A percentile compares a stretch with the other conserved stretches of the same genome.
Conservation (phyloP, 148 eudicot species). For the Rhododendron ovatum region DNA sequence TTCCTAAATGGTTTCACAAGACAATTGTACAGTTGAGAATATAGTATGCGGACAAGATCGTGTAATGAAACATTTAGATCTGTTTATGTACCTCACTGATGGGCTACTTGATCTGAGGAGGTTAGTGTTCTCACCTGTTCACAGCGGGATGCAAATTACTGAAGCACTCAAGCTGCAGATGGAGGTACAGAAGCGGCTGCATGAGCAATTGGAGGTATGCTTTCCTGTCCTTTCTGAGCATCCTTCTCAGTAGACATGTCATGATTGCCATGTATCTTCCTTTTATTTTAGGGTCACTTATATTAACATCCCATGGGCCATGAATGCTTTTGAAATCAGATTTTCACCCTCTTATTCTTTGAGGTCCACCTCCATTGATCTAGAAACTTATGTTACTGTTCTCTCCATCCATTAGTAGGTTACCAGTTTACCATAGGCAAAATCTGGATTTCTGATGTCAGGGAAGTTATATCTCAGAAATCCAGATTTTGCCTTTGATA, state of each 20-base stretch:
- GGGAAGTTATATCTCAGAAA: neutral
- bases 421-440: neutral
- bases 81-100: conserved; percentile 3
- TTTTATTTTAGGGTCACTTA: neutral
- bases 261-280: neutral
- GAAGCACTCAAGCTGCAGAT: conserved; percentile 60
- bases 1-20: neutral
- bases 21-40: neutral
- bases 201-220: conserved; percentile 58
- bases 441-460: neutral
- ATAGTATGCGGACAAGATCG: neutral
- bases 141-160: conserved; percentile 46
- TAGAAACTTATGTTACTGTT: neutral
- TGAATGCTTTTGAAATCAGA: neutral
- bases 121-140: conserved; percentile 1
- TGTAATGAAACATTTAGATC: neutral
- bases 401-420: neutral
- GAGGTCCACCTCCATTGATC: neutral
- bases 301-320: neutral
- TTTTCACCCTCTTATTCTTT: neutral
- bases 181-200: conserved; percentile 61
- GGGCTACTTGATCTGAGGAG: conserved; percentile 3
- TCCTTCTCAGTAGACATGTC: neutral
- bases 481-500: neutral
- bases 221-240: conserved; percentile 7